Percentiles rank a stretch among this genome's conserved stretches.
Evolutionary conservation across 2,329 filamentous ascomycete genomes (phyloP).

Genomic region (Cadophora sp.): DNA sequence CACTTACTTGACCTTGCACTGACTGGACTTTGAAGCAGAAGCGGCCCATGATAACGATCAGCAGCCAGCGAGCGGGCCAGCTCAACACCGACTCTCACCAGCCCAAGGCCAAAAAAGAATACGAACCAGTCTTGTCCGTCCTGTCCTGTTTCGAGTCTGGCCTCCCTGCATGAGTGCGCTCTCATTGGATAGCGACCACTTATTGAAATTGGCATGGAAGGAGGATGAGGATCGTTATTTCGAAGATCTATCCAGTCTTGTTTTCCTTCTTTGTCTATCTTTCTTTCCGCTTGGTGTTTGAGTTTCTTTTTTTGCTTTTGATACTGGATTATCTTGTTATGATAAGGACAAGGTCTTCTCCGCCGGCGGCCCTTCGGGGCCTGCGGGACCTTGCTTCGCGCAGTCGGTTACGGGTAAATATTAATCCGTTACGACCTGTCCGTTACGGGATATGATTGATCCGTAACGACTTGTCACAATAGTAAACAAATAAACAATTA

Average conservation of each 20-base stretch:
- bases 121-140: background rate
- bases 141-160: background rate
- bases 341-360: too few species aligned
- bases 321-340: too few species aligned
- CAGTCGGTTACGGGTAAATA: too few species aligned
- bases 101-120: conserved; percentile 1
- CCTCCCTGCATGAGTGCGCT: background rate
- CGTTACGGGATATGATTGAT: too few species aligned
- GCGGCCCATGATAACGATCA: conserved; percentile 8
- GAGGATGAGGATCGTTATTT: background rate
- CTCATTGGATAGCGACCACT: background rate
- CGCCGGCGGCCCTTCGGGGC: too few species aligned
- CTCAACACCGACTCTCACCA: background rate
- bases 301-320: too few species aligned
- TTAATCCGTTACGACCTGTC: too few species aligned
- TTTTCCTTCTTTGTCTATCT: background rate
- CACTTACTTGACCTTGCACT: too few species aligned
- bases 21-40: background rate
- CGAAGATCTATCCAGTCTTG: background rate
- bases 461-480: too few species aligned
- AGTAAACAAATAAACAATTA: too few species aligned
- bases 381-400: too few species aligned
- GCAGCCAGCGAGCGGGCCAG: background rate
- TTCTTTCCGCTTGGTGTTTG: background rate
- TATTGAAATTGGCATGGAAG: background rate